phyloP scores from a whole-genome alignment of 805 yeast genomes.

The Candida koratica region DNA sequence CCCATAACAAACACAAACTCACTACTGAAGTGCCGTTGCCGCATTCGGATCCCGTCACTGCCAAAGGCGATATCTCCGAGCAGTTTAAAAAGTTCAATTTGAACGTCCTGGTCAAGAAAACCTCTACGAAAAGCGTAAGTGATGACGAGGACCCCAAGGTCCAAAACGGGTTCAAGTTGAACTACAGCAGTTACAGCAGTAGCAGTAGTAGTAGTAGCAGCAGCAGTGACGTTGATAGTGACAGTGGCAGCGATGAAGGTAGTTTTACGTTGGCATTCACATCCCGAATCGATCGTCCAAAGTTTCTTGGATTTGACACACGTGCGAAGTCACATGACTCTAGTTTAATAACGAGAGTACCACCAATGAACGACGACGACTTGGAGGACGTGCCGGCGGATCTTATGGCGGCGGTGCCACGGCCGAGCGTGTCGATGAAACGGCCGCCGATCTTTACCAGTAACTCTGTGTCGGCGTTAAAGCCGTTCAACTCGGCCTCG shows the following conservation, averaged over 20 bases:
- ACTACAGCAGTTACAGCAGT: neutral
- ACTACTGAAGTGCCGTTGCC: slow-evolving; percentile 9
- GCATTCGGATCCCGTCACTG: neutral
- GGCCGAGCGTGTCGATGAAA: slow-evolving; percentile 21
- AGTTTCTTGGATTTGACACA: slow-evolving; percentile 27
- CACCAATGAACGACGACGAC: slow-evolving; percentile 30
- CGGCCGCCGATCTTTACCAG: slow-evolving; percentile 16
- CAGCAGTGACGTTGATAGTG: slow-evolving; percentile 21
- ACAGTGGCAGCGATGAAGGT: slow-evolving; percentile 37
- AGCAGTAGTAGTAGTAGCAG: slow-evolving; percentile 8
- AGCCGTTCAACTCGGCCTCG: slow-evolving; percentile 9
- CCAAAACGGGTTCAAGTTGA: slow-evolving; percentile 7
- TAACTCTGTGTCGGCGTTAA: slow-evolving; percentile 19
- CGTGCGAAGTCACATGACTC: slow-evolving; percentile 43
- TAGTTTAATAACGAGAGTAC: slow-evolving; percentile 26
- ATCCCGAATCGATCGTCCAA: slow-evolving; percentile 38
- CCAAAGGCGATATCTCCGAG: slow-evolving; percentile 20
- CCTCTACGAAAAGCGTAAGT: slow-evolving; percentile 13
- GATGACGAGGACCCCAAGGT: slow-evolving; percentile 12
- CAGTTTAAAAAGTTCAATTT: slow-evolving; percentile 36
- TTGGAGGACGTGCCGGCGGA: slow-evolving; percentile 42
- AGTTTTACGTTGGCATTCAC: slow-evolving; percentile 44
- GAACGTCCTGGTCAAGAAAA: slow-evolving; percentile 33
- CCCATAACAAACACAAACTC: slow-evolving; percentile 15
- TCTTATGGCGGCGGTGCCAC: slow-evolving; percentile 30